Percentiles rank a stretch among this genome's conserved stretches.
These are phyloP conservation scores for Oldenlandia corymbosa DNA, from an alignment of 257 asterid genomes.

Conservation along the genomic window DNA sequence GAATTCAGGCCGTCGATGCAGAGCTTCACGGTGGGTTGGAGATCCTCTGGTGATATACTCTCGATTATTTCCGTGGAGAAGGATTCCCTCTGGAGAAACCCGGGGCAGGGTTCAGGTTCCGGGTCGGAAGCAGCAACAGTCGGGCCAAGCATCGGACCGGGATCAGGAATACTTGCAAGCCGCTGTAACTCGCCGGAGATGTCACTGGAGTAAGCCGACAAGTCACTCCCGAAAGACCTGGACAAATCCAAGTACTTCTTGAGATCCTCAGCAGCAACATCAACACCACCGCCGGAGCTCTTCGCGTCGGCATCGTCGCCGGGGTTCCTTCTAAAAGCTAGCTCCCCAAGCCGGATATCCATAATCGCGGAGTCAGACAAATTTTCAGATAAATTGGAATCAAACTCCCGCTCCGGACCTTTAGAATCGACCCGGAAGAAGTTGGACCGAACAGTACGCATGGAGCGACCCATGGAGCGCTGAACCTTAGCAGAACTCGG, in stretches of 20 bases:
- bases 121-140: conserved; percentile 16
- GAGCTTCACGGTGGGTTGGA: conserved; percentile 76
- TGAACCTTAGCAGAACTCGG: conserved; percentile 20
- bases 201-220: conserved; percentile 84
- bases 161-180: conserved; percentile 52
- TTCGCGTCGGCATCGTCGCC: conserved; percentile 12
- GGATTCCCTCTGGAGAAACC: conserved; percentile 62
- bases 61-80: conserved; percentile 87
- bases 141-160: conserved; percentile 22
- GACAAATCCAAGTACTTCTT: conserved; percentile 43
- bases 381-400: conserved; percentile 40
- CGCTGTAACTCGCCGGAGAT: conserved; percentile 91
- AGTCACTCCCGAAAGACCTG: conserved; percentile 68
- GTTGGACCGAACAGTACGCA: conserved; percentile 56
- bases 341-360: conserved; percentile 68
- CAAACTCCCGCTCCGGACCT: conserved; percentile 19
- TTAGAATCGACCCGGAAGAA: conserved; percentile 34
- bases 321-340: conserved; percentile 40
- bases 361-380: conserved; percentile 61
- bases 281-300: conserved; percentile 24
- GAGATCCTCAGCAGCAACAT: conserved; percentile 35
- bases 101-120: conserved; percentile 71
- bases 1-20: conserved; percentile 72
- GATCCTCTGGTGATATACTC: conserved; percentile 83
- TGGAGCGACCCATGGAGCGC: conserved; percentile 42